Evolutionary conservation across 768 basidiomycete species (phyloP), one percentile per base, ranked within the genome.

Genomic region (Peribolospora baueri): DNA sequence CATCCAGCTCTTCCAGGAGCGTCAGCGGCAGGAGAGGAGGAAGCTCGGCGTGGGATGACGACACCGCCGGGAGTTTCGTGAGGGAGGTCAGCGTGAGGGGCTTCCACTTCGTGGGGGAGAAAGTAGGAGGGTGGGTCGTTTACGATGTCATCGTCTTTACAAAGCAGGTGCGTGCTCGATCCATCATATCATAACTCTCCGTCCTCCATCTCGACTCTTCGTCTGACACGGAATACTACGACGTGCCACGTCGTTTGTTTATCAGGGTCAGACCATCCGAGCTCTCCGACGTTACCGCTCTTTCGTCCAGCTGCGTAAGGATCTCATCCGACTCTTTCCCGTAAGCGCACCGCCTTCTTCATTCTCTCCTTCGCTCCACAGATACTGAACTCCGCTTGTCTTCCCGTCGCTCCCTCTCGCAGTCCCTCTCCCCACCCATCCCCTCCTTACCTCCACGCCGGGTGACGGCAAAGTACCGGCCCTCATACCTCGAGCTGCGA

Each of bases 231-330:
- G 25, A 25, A 25, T 25, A 25, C 25, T 25, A 25, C 25, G 25
- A 25, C 25, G 25, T 25, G 25, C n/a, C 36, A 5, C n/a, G 8
- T 3, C 48, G 5, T 11, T 14, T 9, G 39, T 9, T 5, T 8
- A 4, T 13, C 56, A 64, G 62, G 58, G 59, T 1, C 56, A 61
- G 1, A 45, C 45, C 1, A 56, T 64, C 11, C 46, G 51, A 4
- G 51, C 48, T 0, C 58, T 61, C 37, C 60, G 62, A 42, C 59
- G 63, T 3, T 64, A 64, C 51, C 63, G 62, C 6, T 57, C 63
- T 0, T 64, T 64, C 43, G 62, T 61, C 9, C 47, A 52, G 3
- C 56, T 64, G 0, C 57, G 62, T 0, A 46, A 53, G 13, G 59
- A 59, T n/a, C 57, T 64, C 4, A n/a, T 57, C 5, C 11, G 7